Percentiles rank a stretch among this genome's conserved stretches.
Conservation (phyloP, 2,329 filamentous ascomycete genomes). For the Claviceps paspali region DNA sequence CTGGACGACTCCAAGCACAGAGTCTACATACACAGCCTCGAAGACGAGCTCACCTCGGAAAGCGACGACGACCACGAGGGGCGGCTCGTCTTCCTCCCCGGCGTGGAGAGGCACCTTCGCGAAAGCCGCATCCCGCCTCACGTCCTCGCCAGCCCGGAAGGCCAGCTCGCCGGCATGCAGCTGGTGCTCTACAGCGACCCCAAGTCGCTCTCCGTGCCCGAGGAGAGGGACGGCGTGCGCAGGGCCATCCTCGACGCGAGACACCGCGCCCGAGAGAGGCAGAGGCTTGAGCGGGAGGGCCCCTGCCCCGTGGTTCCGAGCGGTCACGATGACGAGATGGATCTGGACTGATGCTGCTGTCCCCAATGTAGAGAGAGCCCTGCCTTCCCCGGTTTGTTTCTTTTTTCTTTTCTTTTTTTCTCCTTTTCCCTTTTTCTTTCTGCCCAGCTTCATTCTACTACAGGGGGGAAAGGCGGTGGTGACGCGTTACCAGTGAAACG, state of each 20-base stretch:
- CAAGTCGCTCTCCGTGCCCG: conserved; percentile 56
- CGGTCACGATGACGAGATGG: conserved; percentile 42
- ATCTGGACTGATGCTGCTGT: conserved; percentile 41
- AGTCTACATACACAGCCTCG: conserved; percentile 82
- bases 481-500: too few species aligned
- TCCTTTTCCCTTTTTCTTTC: too few species aligned
- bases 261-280: conserved; percentile 46
- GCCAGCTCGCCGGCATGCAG: conserved; percentile 47
- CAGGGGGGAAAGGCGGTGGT: too few species aligned
- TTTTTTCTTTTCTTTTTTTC: too few species aligned
- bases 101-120: conserved; percentile 68
- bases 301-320: neutral
- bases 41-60: conserved; percentile 59
- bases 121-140: conserved; percentile 54
- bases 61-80: conserved; percentile 34
- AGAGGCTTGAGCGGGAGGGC: conserved; percentile 25
- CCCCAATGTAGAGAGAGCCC: too few species aligned
- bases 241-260: conserved; percentile 73
- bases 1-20: conserved; percentile 76
- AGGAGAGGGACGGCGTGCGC: conserved; percentile 61
- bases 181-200: conserved; percentile 77
- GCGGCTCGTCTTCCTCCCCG: conserved; percentile 63
- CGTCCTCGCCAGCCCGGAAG: conserved; percentile 42
- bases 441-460: too few species aligned
- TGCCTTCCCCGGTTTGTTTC: neutral